phyloP scores from a whole-genome alignment of 768 basidiomycete species.

The Tremella yokohamensis region DNA sequence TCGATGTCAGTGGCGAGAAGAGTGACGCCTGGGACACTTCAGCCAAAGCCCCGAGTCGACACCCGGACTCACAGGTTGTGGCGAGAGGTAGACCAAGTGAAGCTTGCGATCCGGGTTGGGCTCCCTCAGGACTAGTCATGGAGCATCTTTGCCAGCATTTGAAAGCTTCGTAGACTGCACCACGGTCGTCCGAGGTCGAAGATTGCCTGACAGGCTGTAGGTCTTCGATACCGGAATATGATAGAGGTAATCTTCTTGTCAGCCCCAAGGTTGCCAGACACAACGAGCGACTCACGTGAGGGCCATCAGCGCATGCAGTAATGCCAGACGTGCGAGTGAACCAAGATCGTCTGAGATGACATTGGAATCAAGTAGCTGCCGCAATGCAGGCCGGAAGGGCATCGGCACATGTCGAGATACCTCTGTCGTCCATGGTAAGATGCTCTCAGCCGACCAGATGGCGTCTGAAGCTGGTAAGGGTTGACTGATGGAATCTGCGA shows the following conservation, averaged over 20 bases:
- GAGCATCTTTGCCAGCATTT: constrained; percentile 11
- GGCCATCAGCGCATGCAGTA: constrained; percentile 11
- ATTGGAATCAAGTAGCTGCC: constrained; percentile 7
- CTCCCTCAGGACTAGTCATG: not conserved
- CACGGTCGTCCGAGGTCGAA: too few species aligned
- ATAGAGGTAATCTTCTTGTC: constrained; percentile 5
- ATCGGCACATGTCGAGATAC: not conserved
- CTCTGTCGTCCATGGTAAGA: not conserved
- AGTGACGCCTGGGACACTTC: constrained; percentile 6
- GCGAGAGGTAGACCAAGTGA: constrained; percentile 1
- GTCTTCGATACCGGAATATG: not conserved
- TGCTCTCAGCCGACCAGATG: not conserved
- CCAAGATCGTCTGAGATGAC: not conserved
- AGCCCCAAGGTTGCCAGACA: not conserved
- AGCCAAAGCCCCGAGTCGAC: not conserved
- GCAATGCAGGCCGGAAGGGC: constrained; percentile 1
- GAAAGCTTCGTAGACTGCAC: constrained; percentile 3
- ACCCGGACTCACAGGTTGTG: constrained; percentile 3
- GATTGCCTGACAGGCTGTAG: too few species aligned
- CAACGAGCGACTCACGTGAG: not conserved
- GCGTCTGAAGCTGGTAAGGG: constrained; percentile 5
- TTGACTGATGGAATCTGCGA: constrained; percentile 5
- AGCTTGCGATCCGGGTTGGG: too few species aligned
- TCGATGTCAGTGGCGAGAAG: constrained; percentile 10
- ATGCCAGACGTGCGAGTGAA: constrained; percentile 5